These are phyloP conservation scores for Novymonas esmeraldas DNA, from an alignment of 208 protist genomes.

Conservation along the genomic window DNA sequence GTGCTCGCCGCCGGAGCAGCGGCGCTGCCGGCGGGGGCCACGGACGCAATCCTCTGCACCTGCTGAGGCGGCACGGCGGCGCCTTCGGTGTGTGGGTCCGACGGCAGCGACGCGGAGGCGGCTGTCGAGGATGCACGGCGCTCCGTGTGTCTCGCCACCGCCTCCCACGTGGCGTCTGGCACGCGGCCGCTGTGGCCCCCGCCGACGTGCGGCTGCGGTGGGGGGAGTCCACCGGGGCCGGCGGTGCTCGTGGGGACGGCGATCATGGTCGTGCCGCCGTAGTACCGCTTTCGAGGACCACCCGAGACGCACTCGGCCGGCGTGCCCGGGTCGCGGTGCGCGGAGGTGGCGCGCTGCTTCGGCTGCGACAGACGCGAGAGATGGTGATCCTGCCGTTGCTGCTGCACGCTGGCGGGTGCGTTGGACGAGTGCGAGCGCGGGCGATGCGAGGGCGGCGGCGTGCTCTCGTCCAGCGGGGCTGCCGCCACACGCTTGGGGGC, in stretches of 20 bases:
- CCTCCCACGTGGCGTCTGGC: constrained; percentile 19
- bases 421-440: neutral
- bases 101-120: neutral
- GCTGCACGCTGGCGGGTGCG: neutral
- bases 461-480: neutral
- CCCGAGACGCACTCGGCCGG: constrained; percentile 2
- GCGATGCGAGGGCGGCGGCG: neutral
- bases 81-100: neutral
- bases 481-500: constrained; percentile 2
- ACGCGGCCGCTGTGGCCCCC: constrained; percentile 16
- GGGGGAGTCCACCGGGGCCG: neutral
- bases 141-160: constrained; percentile 8
- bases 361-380: constrained; percentile 43
- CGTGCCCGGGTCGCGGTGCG: constrained; percentile 7
- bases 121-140: constrained; percentile 5
- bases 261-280: constrained; percentile 28
- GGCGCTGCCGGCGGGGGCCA: neutral
- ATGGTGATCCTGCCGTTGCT: constrained; percentile 1
- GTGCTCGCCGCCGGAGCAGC: neutral
- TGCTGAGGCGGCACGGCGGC: neutral
- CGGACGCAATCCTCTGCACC: neutral
- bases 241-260: neutral
- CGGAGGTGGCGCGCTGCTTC: constrained; percentile 1
- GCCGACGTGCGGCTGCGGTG: neutral
- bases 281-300: constrained; percentile 15